Percentiles rank a stretch among this genome's conserved stretches.
Evolutionary conservation across 495 filamentous ascomycete genomes (phyloP).

Genomic region (Aspergillus kassunensis): DNA sequence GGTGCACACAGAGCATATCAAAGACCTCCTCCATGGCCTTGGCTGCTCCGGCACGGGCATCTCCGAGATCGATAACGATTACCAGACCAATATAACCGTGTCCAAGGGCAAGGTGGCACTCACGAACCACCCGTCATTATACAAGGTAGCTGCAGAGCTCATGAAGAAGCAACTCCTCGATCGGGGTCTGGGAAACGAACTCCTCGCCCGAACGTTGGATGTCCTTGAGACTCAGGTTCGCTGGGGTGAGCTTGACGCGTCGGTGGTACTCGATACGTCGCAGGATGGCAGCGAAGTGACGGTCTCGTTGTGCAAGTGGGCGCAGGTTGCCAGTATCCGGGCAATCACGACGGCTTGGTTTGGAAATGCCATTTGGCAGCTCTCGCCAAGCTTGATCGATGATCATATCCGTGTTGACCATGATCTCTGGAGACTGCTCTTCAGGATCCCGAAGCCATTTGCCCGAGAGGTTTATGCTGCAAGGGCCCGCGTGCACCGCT

Average conservation of each 20-base stretch:
- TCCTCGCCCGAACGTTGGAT: neutral
- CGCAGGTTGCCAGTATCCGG: neutral
- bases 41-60: neutral
- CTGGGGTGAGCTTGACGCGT: neutral
- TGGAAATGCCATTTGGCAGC: neutral
- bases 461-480: neutral
- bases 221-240: neutral
- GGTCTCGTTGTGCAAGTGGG: slow-evolving; percentile 1
- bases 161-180: slow-evolving; percentile 5
- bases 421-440: slow-evolving; percentile 2
- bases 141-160: neutral
- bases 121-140: neutral
- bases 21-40: neutral
- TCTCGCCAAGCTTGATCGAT: neutral
- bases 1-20: neutral
- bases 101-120: neutral
- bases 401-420: neutral
- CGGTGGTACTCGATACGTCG: neutral
- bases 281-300: neutral
- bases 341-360: slow-evolving; percentile 3
- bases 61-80: neutral
- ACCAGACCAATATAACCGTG: neutral
- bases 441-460: neutral
- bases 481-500: neutral
- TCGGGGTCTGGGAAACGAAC: neutral